Evolutionary conservation across 805 yeast genomes (phyloP), one percentile per base, ranked within the genome.

Genomic region (Wickerhamiella nectarea): DNA sequence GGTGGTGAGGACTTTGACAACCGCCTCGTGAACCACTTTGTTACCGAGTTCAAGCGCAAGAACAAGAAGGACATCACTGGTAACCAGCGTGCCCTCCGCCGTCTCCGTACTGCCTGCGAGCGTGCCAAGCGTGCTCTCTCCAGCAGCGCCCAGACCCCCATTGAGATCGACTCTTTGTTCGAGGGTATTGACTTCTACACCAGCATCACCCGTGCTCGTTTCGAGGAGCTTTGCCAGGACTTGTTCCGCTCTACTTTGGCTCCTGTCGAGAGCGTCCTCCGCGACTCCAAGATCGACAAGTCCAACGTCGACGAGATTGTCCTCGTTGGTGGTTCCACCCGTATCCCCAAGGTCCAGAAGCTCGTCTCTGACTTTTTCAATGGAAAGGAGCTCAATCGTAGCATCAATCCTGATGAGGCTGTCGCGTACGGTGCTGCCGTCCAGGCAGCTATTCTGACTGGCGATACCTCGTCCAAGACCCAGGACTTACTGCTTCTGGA

Each of bases 341-440:
- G 95, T 80, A 86, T 86, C 70, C 96, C 96, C 71, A 86, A 83
- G 72, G 79, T 86, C 55, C 95, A 86, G 72, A 86, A 85, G 70
- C 75, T 87, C 60, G 94, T 86, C 42, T 80, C 94, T 53, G 96
- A 87, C 68, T 86, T 78, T 79, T 86, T 86, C 76, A 84, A 86
- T 68, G 95, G 95, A 65, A 86, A 86, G 72, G 94, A 86, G 71
- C 94, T 94, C 69, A 84, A 84, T 75, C 83, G 78, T 72, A 83
- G 95, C 43, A 86, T 86, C 68, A 86, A 86, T 77, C 95, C 95
- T 57, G 95, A 86, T 74, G 95, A 86, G 72, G 95, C 95, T 61
- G 96, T 86, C 67, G 96, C 96, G 60, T 86, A 86, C 71, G 95
- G 96, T 79, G 96, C 96, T 57, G 95, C 95, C 51, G 95, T 86